Conservation (phyloP, 2,329 filamentous ascomycete species). For the Coniochaeta pulveracea region DNA sequence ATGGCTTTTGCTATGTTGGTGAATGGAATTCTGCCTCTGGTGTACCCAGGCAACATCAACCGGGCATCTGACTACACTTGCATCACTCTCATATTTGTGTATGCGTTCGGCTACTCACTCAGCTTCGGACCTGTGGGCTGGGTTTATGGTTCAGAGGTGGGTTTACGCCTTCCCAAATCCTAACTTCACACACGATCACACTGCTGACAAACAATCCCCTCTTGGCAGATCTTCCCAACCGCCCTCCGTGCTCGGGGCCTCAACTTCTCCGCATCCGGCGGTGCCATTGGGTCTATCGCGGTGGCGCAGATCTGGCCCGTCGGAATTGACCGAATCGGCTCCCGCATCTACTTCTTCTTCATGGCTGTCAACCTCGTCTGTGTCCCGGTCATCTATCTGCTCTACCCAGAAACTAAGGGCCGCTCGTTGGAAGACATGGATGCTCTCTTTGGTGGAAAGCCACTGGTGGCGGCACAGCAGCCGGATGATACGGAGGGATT, state of each 20-base stretch:
- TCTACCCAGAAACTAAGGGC: constrained; percentile 21
- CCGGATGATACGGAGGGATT: no score
- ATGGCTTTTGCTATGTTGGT: constrained; percentile 44
- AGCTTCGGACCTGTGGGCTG: constrained; percentile 45
- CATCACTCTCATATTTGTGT: constrained; percentile 45
- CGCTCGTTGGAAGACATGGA: constrained; percentile 23
- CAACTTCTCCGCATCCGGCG: constrained; percentile 41
- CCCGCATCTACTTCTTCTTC: constrained; percentile 45
- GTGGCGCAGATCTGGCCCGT: constrained; percentile 45
- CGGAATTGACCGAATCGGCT: constrained; percentile 36
- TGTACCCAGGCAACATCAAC: constrained; percentile 37
- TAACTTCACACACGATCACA: background rate
- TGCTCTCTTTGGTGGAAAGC: constrained; percentile 18
- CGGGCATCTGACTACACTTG: constrained; percentile 35
- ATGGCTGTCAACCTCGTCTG: constrained; percentile 38
- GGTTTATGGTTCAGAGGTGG: constrained; percentile 47
- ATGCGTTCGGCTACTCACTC: constrained; percentile 45
- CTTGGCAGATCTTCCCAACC: constrained; percentile 42
- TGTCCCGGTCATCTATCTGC: constrained; percentile 28
- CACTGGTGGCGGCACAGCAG: background rate
- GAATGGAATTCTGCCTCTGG: constrained; percentile 39
- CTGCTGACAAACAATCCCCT: background rate
- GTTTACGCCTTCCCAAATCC: constrained; percentile 4
- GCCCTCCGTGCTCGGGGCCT: constrained; percentile 43
- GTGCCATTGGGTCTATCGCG: constrained; percentile 42